phyloP scores from a whole-genome alignment of 345 rosid species.

The Mallotus nudiflorus region DNA sequence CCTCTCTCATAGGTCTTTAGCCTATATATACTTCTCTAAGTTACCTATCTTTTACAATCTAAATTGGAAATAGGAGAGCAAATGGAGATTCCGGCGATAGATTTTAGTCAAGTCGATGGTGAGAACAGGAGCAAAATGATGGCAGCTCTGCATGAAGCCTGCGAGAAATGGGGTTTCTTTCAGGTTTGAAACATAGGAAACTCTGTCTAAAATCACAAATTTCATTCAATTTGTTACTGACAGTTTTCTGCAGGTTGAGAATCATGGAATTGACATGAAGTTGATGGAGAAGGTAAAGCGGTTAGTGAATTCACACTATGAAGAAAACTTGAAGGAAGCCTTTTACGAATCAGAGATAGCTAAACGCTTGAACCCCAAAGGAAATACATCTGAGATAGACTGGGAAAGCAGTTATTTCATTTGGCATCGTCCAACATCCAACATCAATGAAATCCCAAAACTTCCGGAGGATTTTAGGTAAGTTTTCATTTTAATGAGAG shows the following conservation, averaged over 20 bases:
- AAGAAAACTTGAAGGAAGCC: constrained; percentile 52
- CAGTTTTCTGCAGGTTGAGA: constrained; percentile 56
- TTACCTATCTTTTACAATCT: background rate
- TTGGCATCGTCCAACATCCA: constrained; percentile 66
- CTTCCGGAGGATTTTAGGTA: constrained; percentile 63
- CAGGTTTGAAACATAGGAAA: constrained; percentile 40
- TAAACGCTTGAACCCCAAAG: constrained; percentile 42
- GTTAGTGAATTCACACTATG: constrained; percentile 65
- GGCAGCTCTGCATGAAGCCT: constrained; percentile 75
- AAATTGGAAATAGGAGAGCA: background rate
- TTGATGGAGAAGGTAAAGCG: constrained; percentile 83
- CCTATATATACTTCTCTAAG: constrained; percentile 6
- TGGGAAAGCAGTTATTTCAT: constrained; percentile 93
- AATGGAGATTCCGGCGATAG: constrained; percentile 71
- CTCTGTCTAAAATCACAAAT: background rate
- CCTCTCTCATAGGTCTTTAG: background rate
- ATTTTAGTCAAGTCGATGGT: constrained; percentile 64
- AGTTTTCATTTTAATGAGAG: constrained; percentile 18
- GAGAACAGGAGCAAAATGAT: constrained; percentile 59
- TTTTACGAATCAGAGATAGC: constrained; percentile 73
- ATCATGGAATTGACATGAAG: constrained; percentile 65
- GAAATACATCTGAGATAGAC: constrained; percentile 47
- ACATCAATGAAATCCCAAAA: constrained; percentile 52
- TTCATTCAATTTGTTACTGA: background rate
- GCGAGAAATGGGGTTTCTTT: constrained; percentile 87